Evolutionary conservation across 169 alveolate species (phyloP), one percentile per base, ranked within the genome.

Genomic region (Plasmodium sp.): DNA sequence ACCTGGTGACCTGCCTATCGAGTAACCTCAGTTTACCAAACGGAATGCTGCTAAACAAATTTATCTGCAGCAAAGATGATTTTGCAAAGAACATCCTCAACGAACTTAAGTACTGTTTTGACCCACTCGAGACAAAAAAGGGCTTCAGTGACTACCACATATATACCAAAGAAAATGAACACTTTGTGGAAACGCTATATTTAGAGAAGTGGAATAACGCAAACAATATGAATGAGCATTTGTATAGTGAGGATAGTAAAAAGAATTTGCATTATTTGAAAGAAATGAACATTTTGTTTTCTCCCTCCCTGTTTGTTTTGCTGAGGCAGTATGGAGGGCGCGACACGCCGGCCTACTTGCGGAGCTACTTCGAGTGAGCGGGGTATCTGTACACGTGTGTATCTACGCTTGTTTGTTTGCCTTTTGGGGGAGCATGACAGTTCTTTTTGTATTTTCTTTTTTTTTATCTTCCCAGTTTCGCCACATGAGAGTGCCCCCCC

Each of bases 51-150:
- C 16, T 88, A 88, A 88, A 88, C 51, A 88, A 88, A 41, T 88
- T 88, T 88, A 18, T 88, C n/a, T 88, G 91, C 74, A 79, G 83
- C n/a, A 88, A 88, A 67, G 94, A 88, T 18, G 94, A 79, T 62
- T 88, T 80, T 72, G 41, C 27, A 39, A 79, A 80, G 43, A 88
- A 39, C 83, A 88, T 41, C 7, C 39, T 80, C 12, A 43, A 48
- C n/a, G 90, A 80, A 79, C 34, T 88, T 9, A 88, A 80, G 39
- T 80, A 77, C 48, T 79, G 94, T 18, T 88, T 88, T 39, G 94
- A 88, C 67, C 71, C 88, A 45, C 22, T 88, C 14, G 94, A 88
- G 72, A 18, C 80, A 45, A 88, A 62, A 43, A 62, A 79, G 22
- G 94, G 94, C 0, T 88, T 88, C 73, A 88, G 80, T 67, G 80